Percentiles rank a stretch among this genome's conserved stretches.
phyloP scores from a whole-genome alignment of 2,329 filamentous ascomycete species.

The Neobulgaria alba region DNA sequence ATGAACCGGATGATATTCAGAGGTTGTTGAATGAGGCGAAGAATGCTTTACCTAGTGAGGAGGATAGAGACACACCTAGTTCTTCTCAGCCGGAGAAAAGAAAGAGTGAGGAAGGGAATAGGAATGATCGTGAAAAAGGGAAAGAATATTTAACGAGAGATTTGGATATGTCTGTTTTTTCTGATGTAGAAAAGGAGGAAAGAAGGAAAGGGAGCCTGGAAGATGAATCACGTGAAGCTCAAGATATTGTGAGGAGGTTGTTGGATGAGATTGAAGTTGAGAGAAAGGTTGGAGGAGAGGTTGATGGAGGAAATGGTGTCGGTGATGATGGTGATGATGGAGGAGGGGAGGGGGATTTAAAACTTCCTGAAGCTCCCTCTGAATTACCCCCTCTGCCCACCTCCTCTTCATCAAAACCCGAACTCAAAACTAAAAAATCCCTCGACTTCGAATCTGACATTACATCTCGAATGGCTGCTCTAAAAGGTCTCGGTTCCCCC shows the following conservation, averaged over 20 bases:
- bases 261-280: constrained; percentile 26
- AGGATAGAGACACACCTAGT: constrained; percentile 1
- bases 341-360: constrained; percentile 5
- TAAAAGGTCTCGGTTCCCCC: constrained; percentile 12
- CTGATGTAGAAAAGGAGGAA: constrained; percentile 33
- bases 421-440: constrained; percentile 14
- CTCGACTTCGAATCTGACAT: constrained; percentile 25
- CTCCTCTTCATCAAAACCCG: too few species aligned
- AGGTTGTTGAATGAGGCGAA: constrained; percentile 24
- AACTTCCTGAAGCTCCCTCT: constrained; percentile 21
- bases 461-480: constrained; percentile 24
- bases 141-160: constrained; percentile 16
- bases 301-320: neutral
- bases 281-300: constrained; percentile 6
- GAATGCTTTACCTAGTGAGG: constrained; percentile 12
- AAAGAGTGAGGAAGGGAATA: constrained; percentile 21
- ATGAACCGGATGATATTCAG: constrained; percentile 25
- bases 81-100: constrained; percentile 30
- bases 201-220: constrained; percentile 30
- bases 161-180: constrained; percentile 27
- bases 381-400: constrained; percentile 7
- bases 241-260: constrained; percentile 25
- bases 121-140: neutral
- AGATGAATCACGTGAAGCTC: constrained; percentile 23
- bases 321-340: neutral